Percentiles rank a stretch among this genome's conserved stretches.
Conservation (phyloP, 805 yeast species). For the Schwanniomyces occidentalis region DNA sequence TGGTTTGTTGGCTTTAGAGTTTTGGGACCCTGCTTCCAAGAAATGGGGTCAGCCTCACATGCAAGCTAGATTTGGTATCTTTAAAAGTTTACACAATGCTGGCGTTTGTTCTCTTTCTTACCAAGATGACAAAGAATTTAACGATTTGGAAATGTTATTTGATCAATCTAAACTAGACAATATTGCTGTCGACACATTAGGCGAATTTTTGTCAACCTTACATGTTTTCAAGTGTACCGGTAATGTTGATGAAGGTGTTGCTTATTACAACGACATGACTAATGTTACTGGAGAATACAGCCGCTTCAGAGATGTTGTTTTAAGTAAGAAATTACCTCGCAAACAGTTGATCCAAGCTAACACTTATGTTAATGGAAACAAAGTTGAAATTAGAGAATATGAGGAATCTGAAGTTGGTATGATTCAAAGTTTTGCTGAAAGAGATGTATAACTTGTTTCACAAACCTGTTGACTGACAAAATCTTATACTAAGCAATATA, state of each 20-base stretch:
- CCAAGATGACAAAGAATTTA: conserved; percentile 45
- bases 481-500: too few species aligned
- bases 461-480: too few species aligned
- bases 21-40: conserved; percentile 76
- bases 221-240: conserved; percentile 82
- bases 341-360: conserved; percentile 84
- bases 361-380: conserved; percentile 48
- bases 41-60: conserved; percentile 97
- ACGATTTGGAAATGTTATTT: conserved; percentile 61
- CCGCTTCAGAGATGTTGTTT: conserved; percentile 63
- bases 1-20: conserved; percentile 79
- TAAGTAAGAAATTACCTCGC: conserved; percentile 76
- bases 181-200: conserved; percentile 72
- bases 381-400: conserved; percentile 66
- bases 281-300: conserved; percentile 63
- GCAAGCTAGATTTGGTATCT: conserved; percentile 88
- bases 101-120: conserved; percentile 60
- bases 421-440: conserved; percentile 73
- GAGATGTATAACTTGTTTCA: conserved; percentile 25
- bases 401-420: conserved; percentile 72
- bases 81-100: conserved; percentile 70
- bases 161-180: conserved; percentile 64
- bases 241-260: conserved; percentile 62
- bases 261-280: conserved; percentile 68
- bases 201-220: conserved; percentile 66